These are phyloP conservation scores for Taiwanofungus camphoratus DNA, from an alignment of 1,284 basidiomycete genomes.

Conservation along the genomic window DNA sequence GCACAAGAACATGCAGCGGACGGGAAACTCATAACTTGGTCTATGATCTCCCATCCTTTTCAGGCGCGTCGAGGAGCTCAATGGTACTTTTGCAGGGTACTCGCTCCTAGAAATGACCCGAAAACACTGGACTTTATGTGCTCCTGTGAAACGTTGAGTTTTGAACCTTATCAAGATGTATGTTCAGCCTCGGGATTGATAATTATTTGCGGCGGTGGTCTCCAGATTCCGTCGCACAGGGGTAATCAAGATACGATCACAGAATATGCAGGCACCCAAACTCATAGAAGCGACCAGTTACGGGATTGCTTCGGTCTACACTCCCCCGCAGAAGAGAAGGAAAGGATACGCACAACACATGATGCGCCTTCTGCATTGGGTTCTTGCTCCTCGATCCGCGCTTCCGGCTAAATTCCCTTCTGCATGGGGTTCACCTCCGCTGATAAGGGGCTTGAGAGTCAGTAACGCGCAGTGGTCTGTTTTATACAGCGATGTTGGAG, in stretches of 20 bases:
- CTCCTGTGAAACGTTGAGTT: slow-evolving; percentile 44
- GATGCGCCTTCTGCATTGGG: slow-evolving; percentile 44
- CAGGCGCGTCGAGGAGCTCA: background rate
- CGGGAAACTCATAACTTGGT: slow-evolving; percentile 37
- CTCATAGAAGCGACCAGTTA: slow-evolving; percentile 28
- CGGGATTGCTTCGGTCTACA: slow-evolving; percentile 40
- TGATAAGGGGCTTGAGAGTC: slow-evolving; percentile 14
- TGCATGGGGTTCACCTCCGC: slow-evolving; percentile 34
- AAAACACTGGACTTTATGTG: slow-evolving; percentile 37
- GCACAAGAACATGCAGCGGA: slow-evolving; percentile 30
- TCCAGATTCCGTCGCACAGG: slow-evolving; percentile 26
- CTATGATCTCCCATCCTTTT: slow-evolving; percentile 1
- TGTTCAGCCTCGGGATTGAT: background rate
- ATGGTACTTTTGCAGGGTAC: slow-evolving; percentile 31
- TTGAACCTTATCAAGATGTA: no score
- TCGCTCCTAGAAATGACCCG: slow-evolving; percentile 35
- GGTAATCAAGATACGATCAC: slow-evolving; percentile 15
- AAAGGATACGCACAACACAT: slow-evolving; percentile 43
- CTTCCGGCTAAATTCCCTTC: slow-evolving; percentile 30
- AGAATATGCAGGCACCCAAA: slow-evolving; percentile 6
- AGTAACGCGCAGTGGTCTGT: slow-evolving; percentile 41
- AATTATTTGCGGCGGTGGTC: background rate
- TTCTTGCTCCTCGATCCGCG: slow-evolving; percentile 28
- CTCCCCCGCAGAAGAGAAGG: slow-evolving; percentile 33
- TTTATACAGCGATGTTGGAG: slow-evolving; percentile 61